Conservation (phyloP, 2,329 filamentous ascomycete genomes). For the Gaeumannomyces sp. region DNA sequence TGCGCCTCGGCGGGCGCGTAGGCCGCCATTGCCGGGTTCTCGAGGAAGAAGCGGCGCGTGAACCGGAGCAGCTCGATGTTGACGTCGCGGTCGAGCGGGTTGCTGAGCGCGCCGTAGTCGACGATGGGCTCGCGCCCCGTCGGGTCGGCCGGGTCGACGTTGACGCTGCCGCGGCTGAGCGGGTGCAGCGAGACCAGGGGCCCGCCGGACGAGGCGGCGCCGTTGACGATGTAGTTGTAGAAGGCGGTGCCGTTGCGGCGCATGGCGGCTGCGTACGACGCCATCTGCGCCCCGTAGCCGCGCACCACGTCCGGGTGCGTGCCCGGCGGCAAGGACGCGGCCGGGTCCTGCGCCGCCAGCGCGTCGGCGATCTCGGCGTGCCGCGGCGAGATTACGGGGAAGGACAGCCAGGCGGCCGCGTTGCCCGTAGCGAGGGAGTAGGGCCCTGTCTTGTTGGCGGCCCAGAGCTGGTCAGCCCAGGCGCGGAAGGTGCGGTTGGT, state of each 20-base stretch:
- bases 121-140: conserved; percentile 29
- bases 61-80: conserved; percentile 33
- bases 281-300: conserved; percentile 31
- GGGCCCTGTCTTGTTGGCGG: conserved; percentile 22
- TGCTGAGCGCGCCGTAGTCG: conserved; percentile 32
- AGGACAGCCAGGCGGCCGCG: conserved; percentile 25
- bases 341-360: conserved; percentile 26
- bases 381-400: conserved; percentile 26
- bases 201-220: conserved; percentile 21
- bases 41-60: conserved; percentile 24
- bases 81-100: conserved; percentile 46
- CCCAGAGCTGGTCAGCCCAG: conserved; percentile 19
- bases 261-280: conserved; percentile 21
- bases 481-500: conserved; percentile 22
- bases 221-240: conserved; percentile 25
- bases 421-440: conserved; percentile 24
- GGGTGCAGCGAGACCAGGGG: conserved; percentile 29
- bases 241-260: conserved; percentile 26
- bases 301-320: conserved; percentile 29
- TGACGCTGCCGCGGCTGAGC: conserved; percentile 32
- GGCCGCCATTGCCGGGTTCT: conserved; percentile 25
- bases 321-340: conserved; percentile 25
- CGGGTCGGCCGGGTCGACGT: conserved; percentile 29
- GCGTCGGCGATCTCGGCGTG: conserved; percentile 21
- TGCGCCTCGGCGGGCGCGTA: conserved; percentile 29